A percentile compares a stretch with the other conserved stretches of the same genome.
phyloP scores from a whole-genome alignment of 495 filamentous ascomycete species.

The Bacidia gigantensis region DNA sequence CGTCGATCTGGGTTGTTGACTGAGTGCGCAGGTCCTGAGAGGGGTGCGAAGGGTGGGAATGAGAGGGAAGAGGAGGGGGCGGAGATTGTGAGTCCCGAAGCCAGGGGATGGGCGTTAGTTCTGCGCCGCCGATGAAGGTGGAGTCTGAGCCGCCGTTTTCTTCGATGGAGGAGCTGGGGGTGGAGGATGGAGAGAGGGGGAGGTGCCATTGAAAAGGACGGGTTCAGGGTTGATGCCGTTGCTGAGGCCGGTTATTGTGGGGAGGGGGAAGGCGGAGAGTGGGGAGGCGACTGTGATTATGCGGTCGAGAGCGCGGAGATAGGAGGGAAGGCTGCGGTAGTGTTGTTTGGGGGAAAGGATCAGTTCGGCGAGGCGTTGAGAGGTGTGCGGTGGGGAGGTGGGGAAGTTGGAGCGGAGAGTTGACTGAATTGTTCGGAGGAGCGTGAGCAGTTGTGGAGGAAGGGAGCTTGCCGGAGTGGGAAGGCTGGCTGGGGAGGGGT shows the following conservation, averaged over 20 bases:
- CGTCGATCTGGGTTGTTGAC: conserved; percentile 55
- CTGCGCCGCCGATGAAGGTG: conserved; percentile 78
- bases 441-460: conserved; percentile 47
- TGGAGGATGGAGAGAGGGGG: conserved; percentile 9
- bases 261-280: conserved; percentile 69
- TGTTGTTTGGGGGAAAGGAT: conserved; percentile 60
- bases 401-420: conserved; percentile 57
- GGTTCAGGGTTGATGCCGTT: conserved; percentile 18
- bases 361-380: conserved; percentile 90
- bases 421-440: conserved; percentile 50
- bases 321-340: conserved; percentile 68
- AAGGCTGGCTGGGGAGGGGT: conserved; percentile 27
- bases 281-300: conserved; percentile 84
- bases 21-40: conserved; percentile 39
- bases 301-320: conserved; percentile 80
- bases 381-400: conserved; percentile 71
- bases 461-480: conserved; percentile 33
- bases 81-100: conserved; percentile 32
- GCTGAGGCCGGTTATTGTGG: conserved; percentile 36
- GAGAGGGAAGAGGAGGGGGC: conserved; percentile 24
- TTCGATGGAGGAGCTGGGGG: conserved; percentile 3
- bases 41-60: conserved; percentile 13
- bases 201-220: conserved; percentile 27
- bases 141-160: conserved; percentile 38
- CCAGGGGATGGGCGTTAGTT: conserved; percentile 93